Evolutionary conservation across 140 eudicot genomes (phyloP).

Genomic region (Bidens hawaiensis): DNA sequence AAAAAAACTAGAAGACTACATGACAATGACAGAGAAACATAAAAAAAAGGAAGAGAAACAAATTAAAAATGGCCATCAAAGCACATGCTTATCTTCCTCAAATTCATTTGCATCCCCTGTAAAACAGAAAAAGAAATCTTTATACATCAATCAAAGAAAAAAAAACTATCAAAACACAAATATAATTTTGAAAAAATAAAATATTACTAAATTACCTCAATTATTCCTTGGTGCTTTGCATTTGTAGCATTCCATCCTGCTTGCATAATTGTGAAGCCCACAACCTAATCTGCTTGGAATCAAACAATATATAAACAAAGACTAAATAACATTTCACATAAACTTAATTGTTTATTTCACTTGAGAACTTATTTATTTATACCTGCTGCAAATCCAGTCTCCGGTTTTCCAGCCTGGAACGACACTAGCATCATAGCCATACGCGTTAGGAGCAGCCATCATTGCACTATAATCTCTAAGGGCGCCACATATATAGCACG

Average conservation of each 20-base stretch:
- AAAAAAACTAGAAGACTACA: neutral
- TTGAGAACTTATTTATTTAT: neutral
- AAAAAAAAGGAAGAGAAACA: neutral
- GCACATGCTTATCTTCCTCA: slow-evolving; percentile 17
- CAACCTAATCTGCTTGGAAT: slow-evolving; percentile 58
- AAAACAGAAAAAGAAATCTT: neutral
- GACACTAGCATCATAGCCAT: slow-evolving; percentile 35
- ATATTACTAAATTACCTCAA: slow-evolving; percentile 33
- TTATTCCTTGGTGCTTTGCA: slow-evolving; percentile 60
- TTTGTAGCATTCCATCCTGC: slow-evolving; percentile 72
- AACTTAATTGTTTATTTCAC: neutral
- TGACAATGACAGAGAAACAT: neutral
- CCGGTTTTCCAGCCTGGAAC: slow-evolving; percentile 97
- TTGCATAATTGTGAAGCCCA: slow-evolving; percentile 81
- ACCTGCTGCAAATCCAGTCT: slow-evolving; percentile 92
- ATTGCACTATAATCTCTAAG: slow-evolving; percentile 45
- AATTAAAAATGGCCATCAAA: slow-evolving; percentile 14
- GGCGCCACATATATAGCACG: slow-evolving; percentile 75
- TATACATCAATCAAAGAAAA: slow-evolving; percentile 7
- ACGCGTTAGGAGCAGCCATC: slow-evolving; percentile 37
- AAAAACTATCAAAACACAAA: neutral
- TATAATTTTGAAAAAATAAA: neutral
- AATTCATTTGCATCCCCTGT: slow-evolving; percentile 29
- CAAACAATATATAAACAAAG: neutral
- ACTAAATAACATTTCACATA: slow-evolving; percentile 1